phyloP scores from a whole-genome alignment of 768 basidiomycete genomes.

The Panaeolus papilionaceus region DNA sequence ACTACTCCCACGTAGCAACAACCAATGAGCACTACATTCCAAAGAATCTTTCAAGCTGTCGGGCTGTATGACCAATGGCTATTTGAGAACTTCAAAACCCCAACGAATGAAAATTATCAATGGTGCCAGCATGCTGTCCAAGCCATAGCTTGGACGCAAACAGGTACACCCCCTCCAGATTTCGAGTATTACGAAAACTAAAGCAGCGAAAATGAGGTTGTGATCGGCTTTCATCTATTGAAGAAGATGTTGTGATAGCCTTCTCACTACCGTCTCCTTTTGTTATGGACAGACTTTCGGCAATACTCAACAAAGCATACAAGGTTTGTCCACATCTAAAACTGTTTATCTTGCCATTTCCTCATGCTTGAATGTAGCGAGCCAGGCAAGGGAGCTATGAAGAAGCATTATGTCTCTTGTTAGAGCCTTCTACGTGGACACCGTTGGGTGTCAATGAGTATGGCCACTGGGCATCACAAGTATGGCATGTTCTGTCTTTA shows the following conservation, averaged over 20 bases:
- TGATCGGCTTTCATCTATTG: slow-evolving; percentile 62
- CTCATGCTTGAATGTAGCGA: slow-evolving; percentile 43
- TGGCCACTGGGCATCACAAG: slow-evolving; percentile 72
- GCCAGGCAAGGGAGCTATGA: slow-evolving; percentile 75
- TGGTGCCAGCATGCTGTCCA: slow-evolving; percentile 80
- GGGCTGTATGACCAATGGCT: slow-evolving; percentile 77
- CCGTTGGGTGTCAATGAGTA: slow-evolving; percentile 71
- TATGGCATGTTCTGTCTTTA: slow-evolving; percentile 79
- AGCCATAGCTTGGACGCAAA: slow-evolving; percentile 71
- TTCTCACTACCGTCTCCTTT: slow-evolving; percentile 64
- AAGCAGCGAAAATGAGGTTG: slow-evolving; percentile 56
- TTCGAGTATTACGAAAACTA: slow-evolving; percentile 17
- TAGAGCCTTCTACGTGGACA: slow-evolving; percentile 75
- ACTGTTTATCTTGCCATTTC: slow-evolving; percentile 13
- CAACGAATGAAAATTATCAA: slow-evolving; percentile 62
- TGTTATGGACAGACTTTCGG: slow-evolving; percentile 66
- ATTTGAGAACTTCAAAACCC: slow-evolving; percentile 54
- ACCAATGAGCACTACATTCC: slow-evolving; percentile 71
- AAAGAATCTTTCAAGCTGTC: slow-evolving; percentile 68
- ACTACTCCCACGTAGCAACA: slow-evolving; percentile 55
- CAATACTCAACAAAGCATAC: slow-evolving; percentile 71
- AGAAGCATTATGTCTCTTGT: slow-evolving; percentile 63
- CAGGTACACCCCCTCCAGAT: slow-evolving; percentile 51
- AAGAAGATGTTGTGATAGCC: slow-evolving; percentile 73
- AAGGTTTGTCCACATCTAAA: slow-evolving; percentile 47